Base-by-base conservation (phyloP, 2,329 filamentous ascomycete genomes). In the Grosmannia penicillata region DNA sequence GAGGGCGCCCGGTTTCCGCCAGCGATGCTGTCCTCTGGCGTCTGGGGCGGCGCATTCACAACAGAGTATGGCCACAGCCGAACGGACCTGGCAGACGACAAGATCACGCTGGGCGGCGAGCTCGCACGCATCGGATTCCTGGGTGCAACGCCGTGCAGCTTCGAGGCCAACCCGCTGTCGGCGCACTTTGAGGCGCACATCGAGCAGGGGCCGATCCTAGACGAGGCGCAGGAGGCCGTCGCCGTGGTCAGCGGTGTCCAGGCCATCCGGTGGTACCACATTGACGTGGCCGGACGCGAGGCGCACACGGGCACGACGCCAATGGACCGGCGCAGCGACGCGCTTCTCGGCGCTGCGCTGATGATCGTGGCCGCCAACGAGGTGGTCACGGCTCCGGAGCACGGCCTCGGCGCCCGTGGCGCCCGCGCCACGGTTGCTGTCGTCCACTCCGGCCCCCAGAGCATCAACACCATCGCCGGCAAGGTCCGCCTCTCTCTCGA, bases 181-280 rank as follows among this genome's bases (percentile, higher is more conserved):
- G 82, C 80, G 1, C 82, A 89, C 54, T 87, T 89, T 49, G 82
- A 89, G 55, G 65, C 91, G 9, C 83, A 91, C 51, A 89, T 89
- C 38, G 84, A 93, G 53, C 85, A 93, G 53, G 82, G 82, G 0
- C 82, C 82, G 0, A 72, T 84, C 25, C 66, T 93, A 1, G 76
- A 87, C 49, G 66, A 66, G 14, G 64, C 69, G 23, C 58, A 65
- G 23, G 67, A 75, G 46, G 75, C 75, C 38, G 68, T 89, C 37
- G 77, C 78, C 18, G 68, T 82, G 7, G 82, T 87, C 5, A 68
- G 70, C 24, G 80, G 79, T 3, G 80, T 82, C 2, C 81, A 86
- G 52, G 78, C 77, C 6, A 85, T 82, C 54, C 72, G 74, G 41
- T 86, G 82, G 82, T 76, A 75, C 53, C 78, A 72, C 0, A 55